Evolutionary conservation across 164 flowering plant genomes (phyloP), one percentile per base, ranked within the genome.

Genomic region (Aristolochia contorta): DNA sequence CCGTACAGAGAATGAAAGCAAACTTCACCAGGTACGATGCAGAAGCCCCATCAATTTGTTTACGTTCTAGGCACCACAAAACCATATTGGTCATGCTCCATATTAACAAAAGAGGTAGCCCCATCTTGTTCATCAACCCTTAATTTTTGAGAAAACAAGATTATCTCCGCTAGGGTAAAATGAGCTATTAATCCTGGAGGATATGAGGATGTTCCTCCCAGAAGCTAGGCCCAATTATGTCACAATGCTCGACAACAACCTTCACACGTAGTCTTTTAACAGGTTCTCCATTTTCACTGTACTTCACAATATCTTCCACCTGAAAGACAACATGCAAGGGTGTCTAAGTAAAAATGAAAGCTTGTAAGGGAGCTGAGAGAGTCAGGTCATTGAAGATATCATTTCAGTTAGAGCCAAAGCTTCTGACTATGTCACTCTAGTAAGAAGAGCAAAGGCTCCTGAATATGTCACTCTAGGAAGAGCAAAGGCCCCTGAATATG

Each of bases 141-240:
- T 37, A 7, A 7, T 10, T 10, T 37, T 37, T 37, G 12, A 7
- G 7, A 3, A 37, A 37, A 7, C 10, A 8, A 37, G 7, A 10
- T 37, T 3, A 10, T 37, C 43, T 37, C 43, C 9, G 9, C 43
- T 7, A 19, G 18, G 30, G 57, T 22, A 22, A 22, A n/a, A 54
- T 19, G 47, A 33, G 25, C 47, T 57, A 18, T 71, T 54, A 61
- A 32, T 71, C 69, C 41, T 60, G 57, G 23, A 85, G 81, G 59
- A 85, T 80, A 56, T 59, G 30, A 59, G 80, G 77, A 45, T 84
- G 87, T 57, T 65, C 75, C 59, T 71, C 56, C 96, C 96, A 85
- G 58, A 88, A 85, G 58, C 58, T 57, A 3, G 61, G 65, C 21
- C 72, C 80, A 15, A 83, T 85, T 54, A 88, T 84, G 58, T 88